These are phyloP conservation scores for Aegilops tauschii DNA, from an alignment of 176 grass and related monocot species.

Conservation along the genomic window DNA sequence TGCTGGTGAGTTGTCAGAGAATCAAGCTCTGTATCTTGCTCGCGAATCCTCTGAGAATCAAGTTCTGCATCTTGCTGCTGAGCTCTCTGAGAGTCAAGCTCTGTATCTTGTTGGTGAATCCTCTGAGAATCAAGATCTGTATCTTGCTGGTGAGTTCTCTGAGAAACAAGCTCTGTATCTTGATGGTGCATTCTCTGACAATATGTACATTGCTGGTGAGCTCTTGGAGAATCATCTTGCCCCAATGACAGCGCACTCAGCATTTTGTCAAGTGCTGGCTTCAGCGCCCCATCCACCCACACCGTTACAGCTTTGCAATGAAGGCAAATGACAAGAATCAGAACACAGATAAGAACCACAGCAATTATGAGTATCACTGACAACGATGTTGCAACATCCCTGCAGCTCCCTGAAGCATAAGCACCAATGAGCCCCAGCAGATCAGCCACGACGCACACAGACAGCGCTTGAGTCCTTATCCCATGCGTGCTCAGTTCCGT, in stretches of 20 bases:
- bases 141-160: background rate
- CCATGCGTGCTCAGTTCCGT: slow-evolving; percentile 10
- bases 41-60: background rate
- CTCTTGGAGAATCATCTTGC: background rate
- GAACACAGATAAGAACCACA: slow-evolving; percentile 14
- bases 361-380: slow-evolving; percentile 3
- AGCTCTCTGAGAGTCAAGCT: background rate
- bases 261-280: background rate
- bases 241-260: background rate
- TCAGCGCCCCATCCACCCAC: background rate
- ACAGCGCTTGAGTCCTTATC: background rate
- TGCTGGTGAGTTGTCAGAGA: background rate
- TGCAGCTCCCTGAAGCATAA: slow-evolving; percentile 22
- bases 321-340: background rate
- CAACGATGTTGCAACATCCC: slow-evolving; percentile 14
- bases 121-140: background rate
- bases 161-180: background rate
- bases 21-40: background rate
- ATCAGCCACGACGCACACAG: background rate
- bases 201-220: background rate
- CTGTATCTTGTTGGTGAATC: background rate
- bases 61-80: background rate
- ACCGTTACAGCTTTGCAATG: background rate
- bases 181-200: background rate
- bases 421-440: slow-evolving; percentile 13